Percentiles rank a stretch among this genome's conserved stretches.
Evolutionary conservation across 1,284 basidiomycete species (phyloP).

Genomic region (Anthracocystis panici-leucophaei): DNA sequence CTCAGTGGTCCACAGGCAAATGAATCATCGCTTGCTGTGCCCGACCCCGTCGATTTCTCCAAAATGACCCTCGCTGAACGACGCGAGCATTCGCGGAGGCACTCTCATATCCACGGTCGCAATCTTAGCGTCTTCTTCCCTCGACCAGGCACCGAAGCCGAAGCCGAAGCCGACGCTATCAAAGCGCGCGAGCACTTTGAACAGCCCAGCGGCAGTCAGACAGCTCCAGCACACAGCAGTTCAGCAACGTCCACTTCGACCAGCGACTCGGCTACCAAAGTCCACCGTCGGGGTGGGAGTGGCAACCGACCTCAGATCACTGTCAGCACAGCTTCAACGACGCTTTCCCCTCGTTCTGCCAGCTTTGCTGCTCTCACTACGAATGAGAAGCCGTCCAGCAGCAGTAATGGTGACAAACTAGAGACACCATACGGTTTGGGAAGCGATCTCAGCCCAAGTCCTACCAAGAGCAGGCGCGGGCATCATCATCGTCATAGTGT

Average conservation of each 20-base stretch:
- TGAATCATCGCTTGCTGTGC: not conserved
- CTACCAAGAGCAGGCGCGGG: slow-evolving; percentile 50
- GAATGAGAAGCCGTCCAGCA: slow-evolving; percentile 6
- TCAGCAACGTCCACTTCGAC: slow-evolving; percentile 12
- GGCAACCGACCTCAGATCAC: slow-evolving; percentile 54
- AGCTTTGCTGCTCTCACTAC: slow-evolving; percentile 39
- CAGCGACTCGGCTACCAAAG: slow-evolving; percentile 6
- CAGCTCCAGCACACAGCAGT: not conserved
- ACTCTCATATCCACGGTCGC: slow-evolving; percentile 61
- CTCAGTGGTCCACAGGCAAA: slow-evolving; percentile 19
- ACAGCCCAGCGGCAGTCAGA: not conserved
- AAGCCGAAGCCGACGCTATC: slow-evolving; percentile 50
- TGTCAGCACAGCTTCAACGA: slow-evolving; percentile 42
- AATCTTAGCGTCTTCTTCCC: slow-evolving; percentile 68
- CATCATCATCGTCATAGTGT: slow-evolving; percentile 62
- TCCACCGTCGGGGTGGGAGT: slow-evolving; percentile 38
- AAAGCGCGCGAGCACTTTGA: slow-evolving; percentile 40
- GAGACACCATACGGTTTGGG: slow-evolving; percentile 12
- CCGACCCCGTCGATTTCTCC: slow-evolving; percentile 26
- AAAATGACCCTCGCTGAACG: slow-evolving; percentile 60
- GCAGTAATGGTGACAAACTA: slow-evolving; percentile 11
- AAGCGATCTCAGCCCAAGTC: slow-evolving; percentile 45
- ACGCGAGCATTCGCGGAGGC: slow-evolving; percentile 63
- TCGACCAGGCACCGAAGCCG: slow-evolving; percentile 64
- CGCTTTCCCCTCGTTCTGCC: slow-evolving; percentile 47